Conservation (phyloP, 176 grass and related monocot genomes). For the Musa itinerans region DNA sequence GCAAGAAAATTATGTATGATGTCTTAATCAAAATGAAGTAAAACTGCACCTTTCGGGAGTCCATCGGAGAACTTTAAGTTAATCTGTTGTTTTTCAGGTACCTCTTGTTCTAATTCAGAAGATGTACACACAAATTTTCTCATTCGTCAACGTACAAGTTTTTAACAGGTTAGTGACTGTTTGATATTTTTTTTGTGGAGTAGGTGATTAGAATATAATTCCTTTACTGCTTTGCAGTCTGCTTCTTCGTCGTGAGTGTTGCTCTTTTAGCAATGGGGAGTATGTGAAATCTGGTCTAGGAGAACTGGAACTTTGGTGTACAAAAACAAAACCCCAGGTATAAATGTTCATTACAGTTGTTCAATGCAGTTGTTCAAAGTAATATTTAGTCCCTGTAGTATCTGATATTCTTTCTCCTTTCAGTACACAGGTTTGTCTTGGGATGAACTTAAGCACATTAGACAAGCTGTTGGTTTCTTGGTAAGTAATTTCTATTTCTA, state of each 20-base stretch:
- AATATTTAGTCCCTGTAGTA: neutral
- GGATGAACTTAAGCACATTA: constrained; percentile 97
- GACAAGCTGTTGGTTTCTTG: constrained; percentile 90
- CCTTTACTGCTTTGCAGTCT: constrained; percentile 38
- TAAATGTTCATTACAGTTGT: neutral
- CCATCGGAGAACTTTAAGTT: constrained; percentile 17
- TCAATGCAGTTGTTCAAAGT: neutral
- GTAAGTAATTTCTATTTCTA: constrained; percentile 1
- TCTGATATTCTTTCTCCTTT: constrained; percentile 4
- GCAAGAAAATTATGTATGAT: constrained; percentile 83
- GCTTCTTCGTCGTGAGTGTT: constrained; percentile 88
- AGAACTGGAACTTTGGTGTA: constrained; percentile 90
- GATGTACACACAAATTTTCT: constrained; percentile 86
- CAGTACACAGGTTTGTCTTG: constrained; percentile 82
- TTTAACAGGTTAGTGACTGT: constrained; percentile 61
- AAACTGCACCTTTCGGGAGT: constrained; percentile 1
- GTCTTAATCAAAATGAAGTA: neutral
- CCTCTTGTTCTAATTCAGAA: constrained; percentile 70
- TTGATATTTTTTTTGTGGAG: too few relatives aligned
- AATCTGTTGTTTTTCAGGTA: constrained; percentile 35
- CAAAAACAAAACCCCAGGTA: constrained; percentile 57
- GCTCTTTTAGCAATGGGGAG: constrained; percentile 92
- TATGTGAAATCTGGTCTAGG: constrained; percentile 88
- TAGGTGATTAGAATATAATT: neutral
- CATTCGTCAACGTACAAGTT: constrained; percentile 79